Conservation (phyloP, 495 filamentous ascomycete genomes). For the Daldinia decipiens region DNA sequence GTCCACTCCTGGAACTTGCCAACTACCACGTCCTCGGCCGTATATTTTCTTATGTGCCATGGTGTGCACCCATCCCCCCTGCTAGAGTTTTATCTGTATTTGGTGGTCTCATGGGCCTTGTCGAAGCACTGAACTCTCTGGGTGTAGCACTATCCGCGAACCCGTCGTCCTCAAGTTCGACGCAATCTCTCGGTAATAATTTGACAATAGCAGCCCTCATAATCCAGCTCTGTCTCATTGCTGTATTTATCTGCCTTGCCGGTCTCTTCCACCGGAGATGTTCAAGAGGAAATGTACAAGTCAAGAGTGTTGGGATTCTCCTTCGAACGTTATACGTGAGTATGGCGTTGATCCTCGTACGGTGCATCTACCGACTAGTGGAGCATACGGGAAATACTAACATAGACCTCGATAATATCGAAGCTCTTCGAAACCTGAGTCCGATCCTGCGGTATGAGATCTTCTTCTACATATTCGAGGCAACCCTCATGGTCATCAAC, state of each 20-base stretch:
- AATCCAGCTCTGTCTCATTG: slow-evolving; percentile 48
- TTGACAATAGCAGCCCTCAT: slow-evolving; percentile 46
- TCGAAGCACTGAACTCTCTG: slow-evolving; percentile 49
- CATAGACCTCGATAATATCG: slow-evolving; percentile 30
- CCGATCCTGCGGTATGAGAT: slow-evolving; percentile 49
- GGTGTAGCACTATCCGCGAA: slow-evolving; percentile 49
- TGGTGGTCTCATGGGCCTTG: slow-evolving; percentile 44
- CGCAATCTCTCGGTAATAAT: slow-evolving; percentile 36
- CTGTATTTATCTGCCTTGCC: slow-evolving; percentile 45
- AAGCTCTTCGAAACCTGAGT: slow-evolving; percentile 38
- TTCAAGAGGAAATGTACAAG: slow-evolving; percentile 17
- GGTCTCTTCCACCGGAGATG: slow-evolving; percentile 49
- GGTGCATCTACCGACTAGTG: slow-evolving; percentile 49
- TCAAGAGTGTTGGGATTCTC: slow-evolving; percentile 20
- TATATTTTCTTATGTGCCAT: slow-evolving; percentile 51
- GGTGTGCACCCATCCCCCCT: slow-evolving; percentile 45
- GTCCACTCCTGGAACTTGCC: slow-evolving; percentile 53
- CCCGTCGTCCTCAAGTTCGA: slow-evolving; percentile 10
- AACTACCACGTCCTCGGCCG: slow-evolving; percentile 55
- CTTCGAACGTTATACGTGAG: slow-evolving; percentile 48
- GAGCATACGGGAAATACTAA: slow-evolving; percentile 48
- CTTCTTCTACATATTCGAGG: slow-evolving; percentile 52
- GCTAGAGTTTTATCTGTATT: slow-evolving; percentile 46
- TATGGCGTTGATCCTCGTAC: slow-evolving; percentile 47
- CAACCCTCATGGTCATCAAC: slow-evolving; percentile 50